Base-by-base conservation (phyloP, 2,329 filamentous ascomycete genomes). In the Zymoseptoria crescenta region DNA sequence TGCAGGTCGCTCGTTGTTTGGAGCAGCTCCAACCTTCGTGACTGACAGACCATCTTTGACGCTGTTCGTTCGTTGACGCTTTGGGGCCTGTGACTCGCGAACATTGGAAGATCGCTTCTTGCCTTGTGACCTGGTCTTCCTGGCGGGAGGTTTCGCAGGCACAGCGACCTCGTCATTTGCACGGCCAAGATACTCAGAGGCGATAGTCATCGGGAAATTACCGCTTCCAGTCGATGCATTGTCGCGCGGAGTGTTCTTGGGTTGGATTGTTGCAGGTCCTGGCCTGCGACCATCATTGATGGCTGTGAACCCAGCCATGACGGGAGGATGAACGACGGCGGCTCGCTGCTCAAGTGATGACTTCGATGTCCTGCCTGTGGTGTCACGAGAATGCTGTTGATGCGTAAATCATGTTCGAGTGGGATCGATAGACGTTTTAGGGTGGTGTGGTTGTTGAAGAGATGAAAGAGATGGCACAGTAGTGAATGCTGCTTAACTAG, bases 271-370 rank as follows among this genome's bases (percentile, higher is more conserved):
- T 45, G 35, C 35, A 45, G 35, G 35, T n/a, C 35, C 35, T 45
- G 35, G 35, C 16, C 35, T 45, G 35, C 13, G 35, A 45, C 35
- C 35, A 45, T 45, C 29, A 49, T 67, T 67, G 58, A 67, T 68
- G 41, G 66, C 51, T 10, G 66, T 68, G 56, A 68, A 68, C 19
- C 55, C 61, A 28, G 51, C 54, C 52, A 53, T 63, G 28, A 13
- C 30, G 52, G 49, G 48, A 19, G n/a, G 13, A 45, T 13, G 35
- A n/a, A 16, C 7, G 13, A 45, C 35, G 35, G 16, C n/a, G 35
- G 16, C 3, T 7, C 16, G 7, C 13, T 45, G 35, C 35, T 45
- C 35, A 5, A 45, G 3, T n/a, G 35, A n/a, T 5, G 16, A 45
- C 4, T 16, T 45, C 16, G 2, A 16, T 4, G n/a, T 16, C n/a